These are phyloP conservation scores for Priceomyces melissophilus DNA, from an alignment of 805 yeast genomes.

Conservation along the genomic window DNA sequence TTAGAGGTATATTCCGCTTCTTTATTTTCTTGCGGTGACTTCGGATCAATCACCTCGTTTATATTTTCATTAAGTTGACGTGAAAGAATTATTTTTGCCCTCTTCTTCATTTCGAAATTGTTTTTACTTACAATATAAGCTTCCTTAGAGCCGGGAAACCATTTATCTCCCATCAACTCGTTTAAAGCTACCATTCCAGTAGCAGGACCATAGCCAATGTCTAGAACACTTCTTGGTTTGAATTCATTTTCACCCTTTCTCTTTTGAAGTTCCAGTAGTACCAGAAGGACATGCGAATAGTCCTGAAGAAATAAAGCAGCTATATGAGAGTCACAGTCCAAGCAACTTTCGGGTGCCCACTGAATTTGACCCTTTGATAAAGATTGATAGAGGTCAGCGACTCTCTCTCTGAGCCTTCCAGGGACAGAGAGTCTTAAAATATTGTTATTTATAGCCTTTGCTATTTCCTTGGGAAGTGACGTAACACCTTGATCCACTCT, in stretches of 20 bases:
- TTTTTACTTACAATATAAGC: constrained; percentile 65
- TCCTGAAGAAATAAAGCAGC: constrained; percentile 79
- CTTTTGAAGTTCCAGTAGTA: constrained; percentile 58
- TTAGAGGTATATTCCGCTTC: constrained; percentile 6
- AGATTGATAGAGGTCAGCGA: constrained; percentile 51
- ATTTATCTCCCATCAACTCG: constrained; percentile 69
- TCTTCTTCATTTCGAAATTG: constrained; percentile 61
- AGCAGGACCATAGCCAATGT: constrained; percentile 88
- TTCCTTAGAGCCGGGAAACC: constrained; percentile 61
- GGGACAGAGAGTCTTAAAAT: constrained; percentile 63
- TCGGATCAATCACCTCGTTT: constrained; percentile 11
- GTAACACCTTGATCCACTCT: constrained; percentile 51
- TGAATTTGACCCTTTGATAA: constrained; percentile 55
- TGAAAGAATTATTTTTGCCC: constrained; percentile 74
- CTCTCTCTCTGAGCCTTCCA: constrained; percentile 57
- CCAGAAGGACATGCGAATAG: constrained; percentile 67
- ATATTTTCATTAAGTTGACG: constrained; percentile 55
- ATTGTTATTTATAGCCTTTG: constrained; percentile 60
- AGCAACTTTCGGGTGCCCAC: constrained; percentile 34
- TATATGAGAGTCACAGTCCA: constrained; percentile 75
- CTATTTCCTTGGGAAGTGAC: constrained; percentile 52
- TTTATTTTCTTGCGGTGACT: constrained; percentile 1
- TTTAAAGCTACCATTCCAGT: constrained; percentile 87
- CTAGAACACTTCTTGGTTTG: constrained; percentile 65
- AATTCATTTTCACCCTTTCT: constrained; percentile 52